A percentile compares a stretch with the other conserved stretches of the same genome.
Evolutionary conservation across 352 stramenopile genomes (phyloP).

Genomic region (Pythium pectinolyticum): DNA sequence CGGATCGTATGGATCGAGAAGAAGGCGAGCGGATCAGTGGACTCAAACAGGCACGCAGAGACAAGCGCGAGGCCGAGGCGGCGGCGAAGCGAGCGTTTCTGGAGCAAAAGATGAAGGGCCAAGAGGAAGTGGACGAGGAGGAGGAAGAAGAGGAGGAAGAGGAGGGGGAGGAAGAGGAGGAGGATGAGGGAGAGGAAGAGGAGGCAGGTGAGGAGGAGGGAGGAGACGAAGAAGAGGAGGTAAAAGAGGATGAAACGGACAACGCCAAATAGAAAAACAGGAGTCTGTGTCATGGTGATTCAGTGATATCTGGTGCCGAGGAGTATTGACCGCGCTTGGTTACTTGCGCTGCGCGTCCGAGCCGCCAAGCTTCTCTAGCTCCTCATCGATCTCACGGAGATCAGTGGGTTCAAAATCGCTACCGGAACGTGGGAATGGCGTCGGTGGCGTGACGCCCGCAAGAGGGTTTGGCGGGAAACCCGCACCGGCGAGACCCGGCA

Average conservation of each 20-base stretch:
- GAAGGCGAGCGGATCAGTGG: conserved; percentile 43
- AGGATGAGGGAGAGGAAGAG: conserved; percentile 20
- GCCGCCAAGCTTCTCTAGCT: conserved; percentile 73
- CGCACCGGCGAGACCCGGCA: conserved; percentile 43
- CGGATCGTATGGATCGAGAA: conserved; percentile 42
- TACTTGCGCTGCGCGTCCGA: conserved; percentile 29
- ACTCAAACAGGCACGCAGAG: conserved; percentile 46
- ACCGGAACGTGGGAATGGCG: conserved; percentile 20
- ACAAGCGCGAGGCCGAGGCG: conserved; percentile 57
- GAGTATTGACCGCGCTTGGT: too few relatives aligned
- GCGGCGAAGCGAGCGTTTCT: conserved; percentile 61
- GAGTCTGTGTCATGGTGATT: too few relatives aligned
- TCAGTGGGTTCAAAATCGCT: conserved; percentile 60
- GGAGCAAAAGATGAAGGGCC: conserved; percentile 36
- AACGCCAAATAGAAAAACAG: neutral
- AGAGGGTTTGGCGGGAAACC: conserved; percentile 50
- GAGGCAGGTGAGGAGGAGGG: conserved; percentile 28
- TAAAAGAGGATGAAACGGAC: conserved; percentile 6
- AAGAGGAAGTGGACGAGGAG: conserved; percentile 20
- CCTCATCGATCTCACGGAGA: conserved; percentile 60
- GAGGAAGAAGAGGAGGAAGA: conserved; percentile 22
- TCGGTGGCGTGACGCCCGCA: conserved; percentile 3
- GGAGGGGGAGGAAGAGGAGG: conserved; percentile 24
- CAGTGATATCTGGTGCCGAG: too few relatives aligned
- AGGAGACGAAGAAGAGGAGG: conserved; percentile 21